Evolutionary conservation across 768 basidiomycete genomes (phyloP).

Genomic region (Panaeolus papilionaceus): DNA sequence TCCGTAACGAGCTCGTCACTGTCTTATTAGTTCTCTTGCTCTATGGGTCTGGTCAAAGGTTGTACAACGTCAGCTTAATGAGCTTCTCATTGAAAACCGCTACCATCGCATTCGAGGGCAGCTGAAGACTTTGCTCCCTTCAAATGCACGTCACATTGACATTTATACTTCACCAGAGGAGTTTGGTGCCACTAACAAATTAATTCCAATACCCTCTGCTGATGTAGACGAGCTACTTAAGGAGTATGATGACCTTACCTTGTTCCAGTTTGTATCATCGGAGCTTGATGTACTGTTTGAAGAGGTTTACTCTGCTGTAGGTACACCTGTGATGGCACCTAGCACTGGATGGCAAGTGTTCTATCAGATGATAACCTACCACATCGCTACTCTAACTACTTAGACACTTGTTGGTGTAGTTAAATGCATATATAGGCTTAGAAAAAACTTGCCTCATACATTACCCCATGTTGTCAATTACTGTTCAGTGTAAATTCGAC

Average conservation of each 20-base stretch:
- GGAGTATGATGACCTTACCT: not conserved
- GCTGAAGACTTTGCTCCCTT: constrained; percentile 28
- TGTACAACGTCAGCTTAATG: constrained; percentile 28
- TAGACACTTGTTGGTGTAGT: too few relatives aligned
- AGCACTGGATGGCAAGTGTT: too few relatives aligned
- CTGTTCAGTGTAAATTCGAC: too few relatives aligned
- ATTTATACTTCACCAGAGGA: constrained; percentile 7
- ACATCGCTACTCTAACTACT: too few relatives aligned
- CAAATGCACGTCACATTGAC: constrained; percentile 24
- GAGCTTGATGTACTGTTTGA: not conserved
- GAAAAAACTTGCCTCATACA: too few relatives aligned
- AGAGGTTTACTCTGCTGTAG: too few relatives aligned
- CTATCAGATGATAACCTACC: too few relatives aligned
- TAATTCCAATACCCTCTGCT: not conserved
- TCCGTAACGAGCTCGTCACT: not conserved
- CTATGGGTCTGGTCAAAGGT: constrained; percentile 35
- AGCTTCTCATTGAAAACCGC: constrained; percentile 21
- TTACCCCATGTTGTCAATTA: too few relatives aligned
- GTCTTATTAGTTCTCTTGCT: constrained; percentile 24
- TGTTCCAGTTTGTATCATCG: constrained; percentile 6
- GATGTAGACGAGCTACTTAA: not conserved
- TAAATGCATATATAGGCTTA: too few relatives aligned
- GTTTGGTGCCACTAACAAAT: not conserved
- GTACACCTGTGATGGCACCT: too few relatives aligned
- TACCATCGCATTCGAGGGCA: constrained; percentile 29